Evolutionary conservation across 164 flowering plant genomes (phyloP), one percentile per base, ranked within the genome.

Genomic region (Houttuynia cordata): DNA sequence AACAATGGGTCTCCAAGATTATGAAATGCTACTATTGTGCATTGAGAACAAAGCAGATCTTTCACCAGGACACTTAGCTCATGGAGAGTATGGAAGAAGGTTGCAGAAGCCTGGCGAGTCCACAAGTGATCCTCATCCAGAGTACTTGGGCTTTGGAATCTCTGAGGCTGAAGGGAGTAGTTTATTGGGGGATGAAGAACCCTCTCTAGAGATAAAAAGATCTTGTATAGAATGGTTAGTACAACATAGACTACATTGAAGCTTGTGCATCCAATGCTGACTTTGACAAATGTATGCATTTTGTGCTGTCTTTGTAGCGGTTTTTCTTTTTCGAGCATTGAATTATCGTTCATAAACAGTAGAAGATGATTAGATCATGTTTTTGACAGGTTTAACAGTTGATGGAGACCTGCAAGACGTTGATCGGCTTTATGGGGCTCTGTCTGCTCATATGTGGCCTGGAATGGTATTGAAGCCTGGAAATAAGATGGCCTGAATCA

Each of bases 381-480:
- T 57, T 34, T 55, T 66, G 49, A 22, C 81, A 91, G 97, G 97
- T 76, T 71, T 93, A 54, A 87, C 97, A 18, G 74, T 84, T 63
- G 82, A 83, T 71, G 97, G 99, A 24, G 99, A 93, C 85, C 80
- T 75, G 24, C 97, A 90, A 79, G 99, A 97, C 64, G 79, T 90
- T 37, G 95, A 88, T 50, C 78, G 96, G 53, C 73, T 93, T 22
- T 70, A 42, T 70, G 92, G 89, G 59, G 97, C 96, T 56, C 83
- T 93, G 58, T 84, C 97, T 75, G 91, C 99, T 60, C 82, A 93
- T 69, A 83, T 93, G 89, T 93, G 99, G 99, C 97, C 95, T 65
- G 96, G 99, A 67, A 88, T 93, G 99, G 61, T 80, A 64, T 78
- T 93, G 62, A 90, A 86, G 68, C 82, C 93, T 56, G 88, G 91